Evolutionary conservation across 2,329 filamentous ascomycete species (phyloP).

Genomic region (Hymenoscyphus scutula): DNA sequence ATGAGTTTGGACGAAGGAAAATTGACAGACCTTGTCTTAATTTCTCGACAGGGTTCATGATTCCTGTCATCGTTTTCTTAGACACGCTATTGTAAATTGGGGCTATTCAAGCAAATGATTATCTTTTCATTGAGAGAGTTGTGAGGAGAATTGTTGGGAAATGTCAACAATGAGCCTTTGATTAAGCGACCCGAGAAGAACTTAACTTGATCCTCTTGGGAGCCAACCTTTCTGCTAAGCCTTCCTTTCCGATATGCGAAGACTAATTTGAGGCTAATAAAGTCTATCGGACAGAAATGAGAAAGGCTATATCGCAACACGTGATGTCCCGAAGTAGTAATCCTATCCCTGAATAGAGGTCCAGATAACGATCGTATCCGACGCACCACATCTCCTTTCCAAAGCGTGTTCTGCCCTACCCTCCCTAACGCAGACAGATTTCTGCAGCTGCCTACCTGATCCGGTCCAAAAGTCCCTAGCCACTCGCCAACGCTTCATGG

Average conservation of each 20-base stretch:
- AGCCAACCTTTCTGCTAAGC: background rate
- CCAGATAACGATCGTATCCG: background rate
- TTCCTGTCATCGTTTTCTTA: background rate
- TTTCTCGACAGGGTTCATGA: background rate
- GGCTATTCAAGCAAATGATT: too few relatives aligned
- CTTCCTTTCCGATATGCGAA: too few relatives aligned
- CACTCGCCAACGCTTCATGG: background rate
- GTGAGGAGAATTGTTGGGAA: background rate
- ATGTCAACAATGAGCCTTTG: background rate
- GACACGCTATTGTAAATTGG: background rate
- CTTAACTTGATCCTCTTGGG: background rate
- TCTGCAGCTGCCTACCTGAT: slow-evolving; percentile 12
- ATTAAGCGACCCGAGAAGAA: background rate
- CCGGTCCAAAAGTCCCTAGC: slow-evolving; percentile 8
- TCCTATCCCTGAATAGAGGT: background rate
- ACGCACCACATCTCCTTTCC: slow-evolving; percentile 2
- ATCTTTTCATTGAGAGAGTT: too few relatives aligned
- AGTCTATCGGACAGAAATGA: background rate
- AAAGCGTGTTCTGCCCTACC: slow-evolving; percentile 4
- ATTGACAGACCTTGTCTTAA: too few relatives aligned
- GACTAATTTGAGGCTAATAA: background rate
- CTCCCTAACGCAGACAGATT: background rate
- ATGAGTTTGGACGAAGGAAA: too few relatives aligned
- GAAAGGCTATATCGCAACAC: background rate
- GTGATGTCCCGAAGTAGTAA: slow-evolving; percentile 1